phyloP scores from a whole-genome alignment of 164 flowering plant species.

The Magnolia kwangsiensis region DNA sequence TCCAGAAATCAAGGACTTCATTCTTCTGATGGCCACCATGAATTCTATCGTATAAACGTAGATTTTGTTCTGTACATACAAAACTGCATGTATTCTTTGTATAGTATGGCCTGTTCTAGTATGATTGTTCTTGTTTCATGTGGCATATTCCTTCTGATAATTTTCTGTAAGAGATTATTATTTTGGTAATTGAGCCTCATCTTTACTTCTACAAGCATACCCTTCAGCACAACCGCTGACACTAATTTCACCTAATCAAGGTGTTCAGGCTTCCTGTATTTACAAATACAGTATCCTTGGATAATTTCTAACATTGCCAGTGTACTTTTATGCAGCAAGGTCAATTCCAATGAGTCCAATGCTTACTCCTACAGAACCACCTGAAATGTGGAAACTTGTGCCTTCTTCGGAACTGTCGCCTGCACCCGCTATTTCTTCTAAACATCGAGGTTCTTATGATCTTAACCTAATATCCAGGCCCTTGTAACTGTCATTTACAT shows the following conservation, averaged over 20 bases:
- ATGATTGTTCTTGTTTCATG: background rate
- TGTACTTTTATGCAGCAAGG: conserved; percentile 29
- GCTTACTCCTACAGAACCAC: conserved; percentile 26
- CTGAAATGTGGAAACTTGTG: conserved; percentile 12
- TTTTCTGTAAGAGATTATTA: conserved; percentile 4
- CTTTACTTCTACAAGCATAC: conserved; percentile 7
- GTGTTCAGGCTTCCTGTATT: conserved; percentile 1
- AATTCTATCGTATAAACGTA: background rate
- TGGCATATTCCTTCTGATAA: background rate
- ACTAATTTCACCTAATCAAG: conserved; percentile 8
- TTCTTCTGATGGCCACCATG: background rate
- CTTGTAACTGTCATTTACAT: background rate
- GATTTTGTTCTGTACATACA: background rate
- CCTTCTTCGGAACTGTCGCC: conserved; percentile 28
- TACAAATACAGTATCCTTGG: too few species aligned
- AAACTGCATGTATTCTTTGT: background rate
- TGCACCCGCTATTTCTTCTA: conserved; percentile 57
- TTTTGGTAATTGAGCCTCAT: conserved; percentile 3
- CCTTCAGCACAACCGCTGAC: conserved; percentile 4
- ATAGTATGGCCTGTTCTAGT: background rate
- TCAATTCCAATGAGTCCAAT: conserved; percentile 23
- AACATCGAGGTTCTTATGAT: conserved; percentile 34
- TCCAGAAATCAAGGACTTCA: background rate
- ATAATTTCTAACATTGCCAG: background rate
- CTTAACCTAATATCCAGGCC: conserved; percentile 5